phyloP scores from a whole-genome alignment of 169 alveolate species.

The Plasmodium cynomolgi region DNA sequence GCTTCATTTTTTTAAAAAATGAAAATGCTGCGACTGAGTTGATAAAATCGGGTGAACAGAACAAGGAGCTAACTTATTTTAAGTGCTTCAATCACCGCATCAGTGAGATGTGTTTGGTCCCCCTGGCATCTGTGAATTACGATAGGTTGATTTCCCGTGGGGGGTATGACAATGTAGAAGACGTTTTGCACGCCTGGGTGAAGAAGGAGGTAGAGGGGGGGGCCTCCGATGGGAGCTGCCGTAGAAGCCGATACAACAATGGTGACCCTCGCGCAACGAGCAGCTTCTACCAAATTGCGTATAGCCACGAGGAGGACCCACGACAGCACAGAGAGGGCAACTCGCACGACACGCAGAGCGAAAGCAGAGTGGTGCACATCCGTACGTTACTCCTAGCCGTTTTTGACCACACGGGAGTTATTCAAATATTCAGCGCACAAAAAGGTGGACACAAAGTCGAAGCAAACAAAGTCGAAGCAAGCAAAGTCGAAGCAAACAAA shows the following conservation, averaged over 20 bases:
- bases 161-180: not conserved
- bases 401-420: conserved; percentile 52
- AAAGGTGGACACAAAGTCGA: not conserved
- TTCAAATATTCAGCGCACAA: conserved; percentile 20
- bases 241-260: not conserved
- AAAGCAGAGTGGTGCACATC: not conserved
- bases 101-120: conserved; percentile 59
- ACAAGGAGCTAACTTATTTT: conserved; percentile 6
- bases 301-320: conserved; percentile 9
- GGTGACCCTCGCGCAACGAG: not conserved
- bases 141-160: not conserved
- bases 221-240: not conserved
- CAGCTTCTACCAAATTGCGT: conserved; percentile 21
- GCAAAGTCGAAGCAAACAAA: not conserved
- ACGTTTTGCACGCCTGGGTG: conserved; percentile 8
- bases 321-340: not conserved
- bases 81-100: conserved; percentile 64
- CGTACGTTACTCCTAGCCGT: not conserved
- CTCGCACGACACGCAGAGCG: not conserved
- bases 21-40: not conserved
- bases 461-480: not conserved
- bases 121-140: conserved; percentile 15
- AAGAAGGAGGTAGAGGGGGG: not conserved
- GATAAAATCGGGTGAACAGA: not conserved
- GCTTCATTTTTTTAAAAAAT: conserved; percentile 32